Conservation (phyloP, 306 rosid genomes). For the Rosa rugosa region DNA sequence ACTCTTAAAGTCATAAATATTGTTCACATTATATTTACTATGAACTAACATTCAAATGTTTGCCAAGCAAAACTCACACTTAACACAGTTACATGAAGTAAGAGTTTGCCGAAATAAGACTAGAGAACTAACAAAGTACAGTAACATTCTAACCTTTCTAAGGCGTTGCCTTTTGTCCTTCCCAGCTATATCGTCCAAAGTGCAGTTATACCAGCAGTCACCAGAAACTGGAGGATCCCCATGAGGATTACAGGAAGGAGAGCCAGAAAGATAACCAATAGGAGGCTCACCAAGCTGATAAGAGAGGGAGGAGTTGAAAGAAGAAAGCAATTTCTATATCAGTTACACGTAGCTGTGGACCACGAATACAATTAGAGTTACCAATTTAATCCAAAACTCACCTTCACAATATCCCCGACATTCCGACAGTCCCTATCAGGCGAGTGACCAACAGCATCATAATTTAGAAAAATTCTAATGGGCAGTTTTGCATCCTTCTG, state of each 20-base stretch:
- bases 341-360: constrained; percentile 5
- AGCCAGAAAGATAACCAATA: constrained; percentile 42
- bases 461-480: constrained; percentile 90
- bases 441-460: constrained; percentile 98
- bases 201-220: constrained; percentile 99
- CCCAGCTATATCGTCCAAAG: constrained; percentile 84
- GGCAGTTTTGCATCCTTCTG: constrained; percentile 69
- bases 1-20: background rate
- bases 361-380: constrained; percentile 5
- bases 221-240: constrained; percentile 77
- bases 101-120: background rate
- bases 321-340: constrained; percentile 15
- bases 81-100: background rate
- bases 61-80: background rate
- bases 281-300: constrained; percentile 94
- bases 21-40: background rate
- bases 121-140: constrained; percentile 17
- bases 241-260: constrained; percentile 80
- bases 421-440: constrained; percentile 85
- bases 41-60: background rate
- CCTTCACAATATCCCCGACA: constrained; percentile 83
- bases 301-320: constrained; percentile 15
- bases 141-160: constrained; percentile 70
- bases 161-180: constrained; percentile 84
- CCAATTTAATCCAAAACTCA: constrained; percentile 34